Conservation (phyloP, 345 rosid genomes). For the Eucalyptus rudis region DNA sequence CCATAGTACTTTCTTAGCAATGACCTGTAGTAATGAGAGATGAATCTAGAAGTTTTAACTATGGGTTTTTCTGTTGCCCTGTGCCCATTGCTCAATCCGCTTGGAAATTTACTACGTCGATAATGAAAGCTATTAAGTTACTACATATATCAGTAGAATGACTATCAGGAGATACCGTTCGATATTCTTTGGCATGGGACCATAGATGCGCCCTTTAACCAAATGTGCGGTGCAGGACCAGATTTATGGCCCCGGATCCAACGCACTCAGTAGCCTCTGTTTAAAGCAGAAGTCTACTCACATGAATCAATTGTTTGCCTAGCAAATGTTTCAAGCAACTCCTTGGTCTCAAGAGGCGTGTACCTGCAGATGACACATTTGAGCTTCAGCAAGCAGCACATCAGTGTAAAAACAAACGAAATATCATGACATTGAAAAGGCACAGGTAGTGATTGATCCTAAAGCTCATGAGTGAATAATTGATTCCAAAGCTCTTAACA, state of each 20-base stretch:
- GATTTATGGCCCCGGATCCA: not conserved
- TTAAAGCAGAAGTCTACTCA: slow-evolving; percentile 21
- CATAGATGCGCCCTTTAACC: not conserved
- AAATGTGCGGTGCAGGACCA: not conserved
- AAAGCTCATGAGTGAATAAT: not conserved
- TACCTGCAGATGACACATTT: slow-evolving; percentile 31
- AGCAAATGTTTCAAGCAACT: slow-evolving; percentile 59
- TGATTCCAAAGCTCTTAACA: not conserved
- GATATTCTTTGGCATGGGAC: not conserved
- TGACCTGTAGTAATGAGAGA: not conserved
- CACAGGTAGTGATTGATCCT: not conserved
- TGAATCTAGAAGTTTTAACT: not conserved
- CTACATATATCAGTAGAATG: not conserved
- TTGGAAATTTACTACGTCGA: not conserved
- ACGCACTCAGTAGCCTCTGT: not conserved
- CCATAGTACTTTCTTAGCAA: not conserved
- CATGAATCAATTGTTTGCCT: slow-evolving; percentile 76
- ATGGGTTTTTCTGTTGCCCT: not conserved
- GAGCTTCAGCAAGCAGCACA: not conserved
- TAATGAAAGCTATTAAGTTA: not conserved
- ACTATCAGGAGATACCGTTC: not conserved
- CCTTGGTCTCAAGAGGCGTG: slow-evolving; percentile 71
- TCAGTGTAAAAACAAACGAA: not conserved
- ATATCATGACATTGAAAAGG: not conserved
- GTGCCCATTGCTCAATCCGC: not conserved